phyloP scores from a whole-genome alignment of 2,329 filamentous ascomycete species.

The Alternaria ventricosa region DNA sequence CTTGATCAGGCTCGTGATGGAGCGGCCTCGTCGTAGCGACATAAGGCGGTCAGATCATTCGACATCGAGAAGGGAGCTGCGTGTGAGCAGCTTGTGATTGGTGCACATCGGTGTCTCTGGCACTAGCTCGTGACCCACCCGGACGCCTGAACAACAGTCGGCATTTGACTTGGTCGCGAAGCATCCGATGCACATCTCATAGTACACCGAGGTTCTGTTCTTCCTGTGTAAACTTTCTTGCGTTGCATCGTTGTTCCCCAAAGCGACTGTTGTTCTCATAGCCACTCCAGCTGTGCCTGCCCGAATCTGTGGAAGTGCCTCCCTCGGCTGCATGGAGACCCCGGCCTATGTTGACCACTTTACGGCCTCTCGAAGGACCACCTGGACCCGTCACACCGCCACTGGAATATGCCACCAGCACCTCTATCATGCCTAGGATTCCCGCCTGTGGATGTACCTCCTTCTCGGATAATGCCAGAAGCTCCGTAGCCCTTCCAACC shows the following conservation, averaged over 20 bases:
- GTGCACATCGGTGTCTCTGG: neutral
- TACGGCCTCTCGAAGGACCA: neutral
- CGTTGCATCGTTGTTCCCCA: neutral
- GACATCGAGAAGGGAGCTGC: slow-evolving; percentile 1
- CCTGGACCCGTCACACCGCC: neutral
- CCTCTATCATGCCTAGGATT: neutral
- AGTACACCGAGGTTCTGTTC: neutral
- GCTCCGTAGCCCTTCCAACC: neutral
- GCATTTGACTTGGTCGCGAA: neutral
- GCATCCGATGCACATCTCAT: neutral
- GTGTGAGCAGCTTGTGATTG: slow-evolving; percentile 9
- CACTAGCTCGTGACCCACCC: slow-evolving; percentile 1
- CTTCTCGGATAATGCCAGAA: neutral
- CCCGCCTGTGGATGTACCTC: neutral
- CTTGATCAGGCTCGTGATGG: slow-evolving; percentile 23
- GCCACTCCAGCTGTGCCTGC: neutral
- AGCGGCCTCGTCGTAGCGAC: slow-evolving; percentile 15
- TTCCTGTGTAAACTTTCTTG: neutral
- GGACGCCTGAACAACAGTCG: neutral
- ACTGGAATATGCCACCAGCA: neutral
- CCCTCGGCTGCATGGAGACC: neutral
- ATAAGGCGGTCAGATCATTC: slow-evolving; percentile 21
- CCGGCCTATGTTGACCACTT: neutral
- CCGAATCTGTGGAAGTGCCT: neutral
- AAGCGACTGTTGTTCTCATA: neutral